A percentile compares a stretch with the other conserved stretches of the same genome.
phyloP scores from a whole-genome alignment of 2,329 filamentous ascomycete genomes.

The Trichoderma atrobrunneum region DNA sequence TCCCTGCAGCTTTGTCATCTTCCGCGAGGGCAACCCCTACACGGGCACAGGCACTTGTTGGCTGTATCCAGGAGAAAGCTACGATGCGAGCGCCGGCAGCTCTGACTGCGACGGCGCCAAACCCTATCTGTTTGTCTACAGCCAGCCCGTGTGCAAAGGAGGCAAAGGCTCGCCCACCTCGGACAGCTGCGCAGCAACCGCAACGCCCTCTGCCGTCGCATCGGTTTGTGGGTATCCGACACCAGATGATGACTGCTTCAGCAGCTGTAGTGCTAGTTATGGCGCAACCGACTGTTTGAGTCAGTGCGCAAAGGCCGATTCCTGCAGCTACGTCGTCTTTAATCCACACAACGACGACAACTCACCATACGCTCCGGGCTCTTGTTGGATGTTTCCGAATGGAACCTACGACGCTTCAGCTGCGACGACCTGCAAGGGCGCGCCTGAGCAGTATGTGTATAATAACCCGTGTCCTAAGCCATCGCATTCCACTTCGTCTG shows the following conservation, averaged over 20 bases:
- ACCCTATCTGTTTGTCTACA: not conserved
- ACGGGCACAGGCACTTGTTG: not conserved
- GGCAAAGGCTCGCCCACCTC: not conserved
- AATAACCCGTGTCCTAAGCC: not conserved
- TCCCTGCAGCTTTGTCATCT: not conserved
- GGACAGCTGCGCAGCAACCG: not conserved
- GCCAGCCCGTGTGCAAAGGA: not conserved
- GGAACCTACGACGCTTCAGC: not conserved
- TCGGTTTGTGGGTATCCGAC: not conserved
- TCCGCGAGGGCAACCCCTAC: not conserved
- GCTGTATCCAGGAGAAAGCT: not conserved
- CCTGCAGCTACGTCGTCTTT: not conserved
- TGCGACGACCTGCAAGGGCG: not conserved
- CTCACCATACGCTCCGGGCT: not conserved
- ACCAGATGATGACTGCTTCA: not conserved
- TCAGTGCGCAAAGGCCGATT: not conserved
- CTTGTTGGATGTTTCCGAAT: not conserved
- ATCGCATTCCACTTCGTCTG: not conserved
- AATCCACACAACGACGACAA: not conserved
- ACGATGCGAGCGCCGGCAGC: not conserved
- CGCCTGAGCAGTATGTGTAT: not conserved
- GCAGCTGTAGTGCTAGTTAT: not conserved
- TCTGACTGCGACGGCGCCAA: not conserved
- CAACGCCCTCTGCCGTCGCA: not conserved
- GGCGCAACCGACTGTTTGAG: not conserved